These are phyloP conservation scores for Corniculantispora saksenae DNA, from an alignment of 2,329 filamentous ascomycete species.

Conservation along the genomic window DNA sequence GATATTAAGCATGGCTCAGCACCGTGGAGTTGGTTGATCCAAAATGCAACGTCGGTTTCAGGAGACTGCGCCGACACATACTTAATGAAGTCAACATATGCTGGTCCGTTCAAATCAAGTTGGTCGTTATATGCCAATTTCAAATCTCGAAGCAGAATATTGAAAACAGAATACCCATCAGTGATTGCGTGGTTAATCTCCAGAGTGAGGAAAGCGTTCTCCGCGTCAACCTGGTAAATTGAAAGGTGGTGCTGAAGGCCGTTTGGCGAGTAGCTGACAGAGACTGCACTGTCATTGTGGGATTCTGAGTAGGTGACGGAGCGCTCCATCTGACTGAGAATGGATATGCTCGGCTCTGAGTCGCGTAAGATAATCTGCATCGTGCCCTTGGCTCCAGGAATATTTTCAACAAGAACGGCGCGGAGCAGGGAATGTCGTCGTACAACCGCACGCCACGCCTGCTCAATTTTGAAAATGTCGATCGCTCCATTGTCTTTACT, in stretches of 20 bases:
- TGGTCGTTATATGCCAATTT: background rate
- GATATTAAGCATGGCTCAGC: conserved; percentile 5
- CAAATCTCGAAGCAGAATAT: conserved; percentile 1
- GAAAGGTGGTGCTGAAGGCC: conserved; percentile 18
- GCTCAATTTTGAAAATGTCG: background rate
- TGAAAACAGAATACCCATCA: conserved; percentile 1
- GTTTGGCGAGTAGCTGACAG: background rate
- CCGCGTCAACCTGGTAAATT: background rate
- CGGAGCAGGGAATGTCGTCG: conserved; percentile 22
- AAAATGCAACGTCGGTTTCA: background rate
- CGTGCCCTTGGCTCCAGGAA: conserved; percentile 14
- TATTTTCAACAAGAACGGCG: conserved; percentile 18
- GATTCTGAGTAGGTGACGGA: background rate
- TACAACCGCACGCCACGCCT: conserved; percentile 20
- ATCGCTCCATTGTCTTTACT: background rate
- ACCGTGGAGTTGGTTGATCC: background rate
- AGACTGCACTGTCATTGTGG: background rate
- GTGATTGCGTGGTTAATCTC: conserved; percentile 17
- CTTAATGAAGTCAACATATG: background rate
- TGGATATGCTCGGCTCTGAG: background rate
- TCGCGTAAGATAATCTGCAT: conserved; percentile 20
- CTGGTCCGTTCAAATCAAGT: background rate
- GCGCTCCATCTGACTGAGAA: background rate
- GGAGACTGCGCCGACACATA: background rate
- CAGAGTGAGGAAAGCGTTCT: background rate